phyloP scores from a whole-genome alignment of 108 stramenopile species.

The Nitzschia sp. region DNA sequence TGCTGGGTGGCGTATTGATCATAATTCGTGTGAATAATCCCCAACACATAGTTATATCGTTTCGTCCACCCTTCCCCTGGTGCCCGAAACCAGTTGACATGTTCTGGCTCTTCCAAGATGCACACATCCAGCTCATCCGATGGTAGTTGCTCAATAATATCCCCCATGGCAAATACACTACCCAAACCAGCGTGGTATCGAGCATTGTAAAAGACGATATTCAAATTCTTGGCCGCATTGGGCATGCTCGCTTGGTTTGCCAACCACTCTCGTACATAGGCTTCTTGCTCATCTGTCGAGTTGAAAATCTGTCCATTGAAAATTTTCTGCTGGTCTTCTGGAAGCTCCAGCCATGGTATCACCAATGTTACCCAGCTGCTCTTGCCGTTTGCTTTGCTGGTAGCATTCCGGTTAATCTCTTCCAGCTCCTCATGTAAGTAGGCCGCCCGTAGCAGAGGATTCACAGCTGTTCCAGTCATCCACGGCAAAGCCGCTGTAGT shows the following conservation, averaged over 20 bases:
- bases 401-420: constrained; percentile 13
- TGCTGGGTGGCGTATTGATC: constrained; percentile 50
- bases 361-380: constrained; percentile 66
- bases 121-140: constrained; percentile 54
- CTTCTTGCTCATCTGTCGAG: constrained; percentile 69
- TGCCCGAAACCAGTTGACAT: constrained; percentile 86
- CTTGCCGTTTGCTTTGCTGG: constrained; percentile 21
- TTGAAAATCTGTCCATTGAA: constrained; percentile 59
- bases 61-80: constrained; percentile 88
- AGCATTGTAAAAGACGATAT: constrained; percentile 75
- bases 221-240: constrained; percentile 64
- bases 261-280: constrained; percentile 74
- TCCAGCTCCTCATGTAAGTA: constrained; percentile 50
- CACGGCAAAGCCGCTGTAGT: constrained; percentile 88
- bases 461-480: constrained; percentile 88
- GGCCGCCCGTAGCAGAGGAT: constrained; percentile 86
- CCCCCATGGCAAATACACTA: constrained; percentile 85
- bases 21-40: constrained; percentile 88
- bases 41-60: constrained; percentile 82
- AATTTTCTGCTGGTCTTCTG: constrained; percentile 65
- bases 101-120: constrained; percentile 88
- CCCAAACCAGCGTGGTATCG: constrained; percentile 70
- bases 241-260: constrained; percentile 59
- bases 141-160: constrained; percentile 51
- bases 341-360: constrained; percentile 85